Evolutionary conservation across 768 basidiomycete species (phyloP), one percentile per base, ranked within the genome.

Genomic region (Hemileccinum impolitum): DNA sequence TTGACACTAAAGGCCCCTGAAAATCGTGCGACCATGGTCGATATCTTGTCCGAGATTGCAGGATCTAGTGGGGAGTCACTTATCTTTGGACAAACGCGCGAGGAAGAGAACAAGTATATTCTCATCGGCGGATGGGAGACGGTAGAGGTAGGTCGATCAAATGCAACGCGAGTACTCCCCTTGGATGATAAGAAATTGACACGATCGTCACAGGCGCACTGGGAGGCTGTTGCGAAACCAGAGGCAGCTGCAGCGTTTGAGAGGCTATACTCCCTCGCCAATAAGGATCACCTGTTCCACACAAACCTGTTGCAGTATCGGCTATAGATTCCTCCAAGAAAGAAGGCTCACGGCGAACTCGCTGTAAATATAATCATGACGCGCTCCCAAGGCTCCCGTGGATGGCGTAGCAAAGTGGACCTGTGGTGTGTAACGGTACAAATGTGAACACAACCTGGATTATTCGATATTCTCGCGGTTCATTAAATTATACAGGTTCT

Each of bases 101-200:
- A 59, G 45, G 56, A 66, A 8, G 45, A 55, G 35, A 63, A 53
- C 53, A 55, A 52, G 38, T 55, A 55, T 31, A 1, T 63, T 30
- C 3, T 55, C 6, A 15, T 67, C n/a, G 19, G 43, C 1, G 66
- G 66, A 6, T 67, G 61, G 66, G 9, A 26, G 5, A 36, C 51
- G 3, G 47, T 61, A 3, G 58, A 67, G 61, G 66, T 65, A 34
- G 12, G 63, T 45, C 13, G 18, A 25, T 7, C 7, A 11, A 4
- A 32, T 11, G 4, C 7, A 25, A 39, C 26, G 23, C 23, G 6
- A 23, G 23, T 13, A 21, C 36, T 13, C 10, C 1, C 10, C 28
- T 43, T 6, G 7, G 21, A 18, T 11, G 2, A 2, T n/a, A 25
- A 15, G 50, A 30, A 7, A 11, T 4, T 54, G 7, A 55, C 13